These are phyloP conservation scores for Trametopsis cervina DNA, from an alignment of 768 basidiomycete genomes.

Conservation along the genomic window DNA sequence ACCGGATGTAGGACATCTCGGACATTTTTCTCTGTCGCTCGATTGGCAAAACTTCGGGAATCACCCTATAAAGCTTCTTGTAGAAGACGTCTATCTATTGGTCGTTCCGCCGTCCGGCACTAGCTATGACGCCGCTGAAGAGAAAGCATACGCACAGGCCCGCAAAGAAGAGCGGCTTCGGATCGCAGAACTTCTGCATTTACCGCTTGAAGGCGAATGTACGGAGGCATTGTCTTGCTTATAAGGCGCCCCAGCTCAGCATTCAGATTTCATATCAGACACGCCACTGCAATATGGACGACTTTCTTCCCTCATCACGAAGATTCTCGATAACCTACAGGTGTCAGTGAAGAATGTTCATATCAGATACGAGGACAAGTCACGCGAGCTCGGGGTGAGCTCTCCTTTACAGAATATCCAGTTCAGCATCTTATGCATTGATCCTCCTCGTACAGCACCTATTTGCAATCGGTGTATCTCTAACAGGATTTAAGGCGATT, in stretches of 20 bases:
- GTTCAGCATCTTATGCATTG: background rate
- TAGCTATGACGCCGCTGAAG: conserved; percentile 71
- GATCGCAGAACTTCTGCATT: conserved; percentile 79
- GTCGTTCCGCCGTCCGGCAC: conserved; percentile 75
- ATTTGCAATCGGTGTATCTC: conserved; percentile 85
- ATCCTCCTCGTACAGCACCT: conserved; percentile 86
- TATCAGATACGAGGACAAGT: conserved; percentile 90
- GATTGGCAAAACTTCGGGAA: conserved; percentile 88
- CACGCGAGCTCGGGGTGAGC: conserved; percentile 87
- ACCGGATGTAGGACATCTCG: conserved; percentile 58
- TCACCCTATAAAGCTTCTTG: conserved; percentile 82
- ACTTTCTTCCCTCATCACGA: conserved; percentile 73
- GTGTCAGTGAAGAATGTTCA: conserved; percentile 95
- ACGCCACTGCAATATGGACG: conserved; percentile 76
- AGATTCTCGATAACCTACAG: conserved; percentile 94
- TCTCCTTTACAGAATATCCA: background rate
- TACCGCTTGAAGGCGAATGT: conserved; percentile 50
- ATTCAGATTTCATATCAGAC: conserved; percentile 27
- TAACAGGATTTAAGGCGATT: conserved; percentile 82
- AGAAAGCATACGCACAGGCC: conserved; percentile 73
- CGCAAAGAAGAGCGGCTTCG: conserved; percentile 84
- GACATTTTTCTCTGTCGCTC: conserved; percentile 77
- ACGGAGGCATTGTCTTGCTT: conserved; percentile 30
- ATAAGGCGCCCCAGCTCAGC: background rate
- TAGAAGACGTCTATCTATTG: conserved; percentile 94